Evolutionary conservation across 345 rosid species (phyloP).

Genomic region (Gossypium bickii): DNA sequence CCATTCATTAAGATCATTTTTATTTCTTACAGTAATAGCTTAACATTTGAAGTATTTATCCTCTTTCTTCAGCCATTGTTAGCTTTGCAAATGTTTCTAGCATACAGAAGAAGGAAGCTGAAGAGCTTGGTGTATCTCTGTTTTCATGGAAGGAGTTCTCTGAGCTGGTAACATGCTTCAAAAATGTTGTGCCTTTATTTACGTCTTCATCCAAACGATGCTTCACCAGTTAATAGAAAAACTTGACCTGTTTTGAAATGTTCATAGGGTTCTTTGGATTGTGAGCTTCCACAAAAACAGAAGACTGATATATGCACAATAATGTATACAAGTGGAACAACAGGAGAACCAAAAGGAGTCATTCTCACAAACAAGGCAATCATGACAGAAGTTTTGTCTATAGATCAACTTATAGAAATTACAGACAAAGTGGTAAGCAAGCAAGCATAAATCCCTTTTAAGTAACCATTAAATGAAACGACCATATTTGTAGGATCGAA

Average conservation of each 20-base stretch:
- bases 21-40: background rate
- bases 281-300: constrained; percentile 58
- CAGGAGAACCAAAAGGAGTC: constrained; percentile 98
- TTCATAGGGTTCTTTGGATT: constrained; percentile 53
- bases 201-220: background rate
- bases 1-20: background rate
- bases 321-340: constrained; percentile 97
- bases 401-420: constrained; percentile 55
- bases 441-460: background rate
- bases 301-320: constrained; percentile 75
- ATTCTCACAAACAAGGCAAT: constrained; percentile 57
- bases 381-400: constrained; percentile 65
- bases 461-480: background rate
- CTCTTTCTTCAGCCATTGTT: constrained; percentile 57
- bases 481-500: background rate
- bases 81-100: constrained; percentile 59
- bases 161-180: constrained; percentile 38
- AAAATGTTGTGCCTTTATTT: background rate
- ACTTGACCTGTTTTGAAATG: background rate
- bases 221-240: background rate
- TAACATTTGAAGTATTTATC: background rate
- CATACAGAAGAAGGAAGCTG: constrained; percentile 66
- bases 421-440: constrained; percentile 62
- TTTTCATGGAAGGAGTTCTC: constrained; percentile 80
- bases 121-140: constrained; percentile 62